A percentile compares a stretch with the other conserved stretches of the same genome.
Conservation (phyloP, 768 basidiomycete species). For the Pleurotus tuber-regium region DNA sequence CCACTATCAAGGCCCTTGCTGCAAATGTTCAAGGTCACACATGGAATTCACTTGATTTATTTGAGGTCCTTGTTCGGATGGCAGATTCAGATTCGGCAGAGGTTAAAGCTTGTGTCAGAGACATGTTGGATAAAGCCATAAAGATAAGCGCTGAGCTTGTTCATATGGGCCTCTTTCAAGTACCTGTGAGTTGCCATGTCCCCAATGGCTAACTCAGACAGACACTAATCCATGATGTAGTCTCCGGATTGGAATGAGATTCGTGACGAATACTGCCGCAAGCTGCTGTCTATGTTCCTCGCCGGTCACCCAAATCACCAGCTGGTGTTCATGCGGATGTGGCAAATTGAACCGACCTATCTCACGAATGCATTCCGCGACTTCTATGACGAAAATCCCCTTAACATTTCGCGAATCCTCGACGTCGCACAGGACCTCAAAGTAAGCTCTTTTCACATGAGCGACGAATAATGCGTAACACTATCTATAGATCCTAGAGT, state of each 20-base stretch:
- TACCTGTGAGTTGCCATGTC: constrained; percentile 71
- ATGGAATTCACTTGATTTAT: constrained; percentile 93
- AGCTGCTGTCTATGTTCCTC: constrained; percentile 85
- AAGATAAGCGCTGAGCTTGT: constrained; percentile 94
- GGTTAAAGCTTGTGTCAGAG: constrained; percentile 73
- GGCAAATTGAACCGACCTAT: constrained; percentile 86
- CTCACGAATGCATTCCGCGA: constrained; percentile 87
- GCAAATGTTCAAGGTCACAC: constrained; percentile 88
- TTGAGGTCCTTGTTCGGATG: constrained; percentile 81
- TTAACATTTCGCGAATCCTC: constrained; percentile 91
- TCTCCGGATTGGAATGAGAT: constrained; percentile 87
- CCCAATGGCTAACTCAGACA: background rate
- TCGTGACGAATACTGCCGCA: constrained; percentile 82
- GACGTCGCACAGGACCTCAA: constrained; percentile 96
- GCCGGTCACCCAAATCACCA: constrained; percentile 93
- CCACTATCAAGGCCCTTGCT: constrained; percentile 89
- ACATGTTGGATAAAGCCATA: constrained; percentile 92
- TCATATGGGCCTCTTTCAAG: constrained; percentile 88
- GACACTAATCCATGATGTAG: constrained; percentile 29
- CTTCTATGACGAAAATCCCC: constrained; percentile 87
- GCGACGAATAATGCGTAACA: background rate
- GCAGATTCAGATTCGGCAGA: constrained; percentile 72
- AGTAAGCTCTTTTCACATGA: constrained; percentile 38
- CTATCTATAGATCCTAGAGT: constrained; percentile 72
- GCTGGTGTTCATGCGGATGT: constrained; percentile 94